These are phyloP conservation scores for Cercospora sp. DNA, from an alignment of 2,329 filamentous ascomycete species.

Conservation along the genomic window DNA sequence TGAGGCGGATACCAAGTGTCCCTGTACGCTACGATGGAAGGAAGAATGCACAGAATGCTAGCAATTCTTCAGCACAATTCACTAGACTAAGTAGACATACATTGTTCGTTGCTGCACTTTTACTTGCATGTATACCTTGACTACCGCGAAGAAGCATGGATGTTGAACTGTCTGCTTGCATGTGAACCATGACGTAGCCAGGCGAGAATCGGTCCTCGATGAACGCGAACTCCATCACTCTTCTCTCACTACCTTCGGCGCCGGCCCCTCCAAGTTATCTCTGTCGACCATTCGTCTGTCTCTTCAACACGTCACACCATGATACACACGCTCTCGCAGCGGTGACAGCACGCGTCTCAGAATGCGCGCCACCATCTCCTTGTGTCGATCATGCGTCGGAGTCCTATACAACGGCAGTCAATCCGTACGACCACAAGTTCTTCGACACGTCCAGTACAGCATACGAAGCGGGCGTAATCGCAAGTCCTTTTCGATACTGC, in stretches of 20 bases:
- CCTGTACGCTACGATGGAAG: not conserved
- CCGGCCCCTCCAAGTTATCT: not conserved
- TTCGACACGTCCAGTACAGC: constrained; percentile 36
- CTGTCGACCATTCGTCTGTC: not conserved
- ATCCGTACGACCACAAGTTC: constrained; percentile 33
- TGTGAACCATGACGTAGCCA: constrained; percentile 7
- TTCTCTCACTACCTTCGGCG: not conserved
- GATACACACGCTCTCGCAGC: not conserved
- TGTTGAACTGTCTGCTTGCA: not conserved
- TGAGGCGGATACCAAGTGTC: too few relatives aligned
- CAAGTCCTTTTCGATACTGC: constrained; percentile 32
- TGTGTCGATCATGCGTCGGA: constrained; percentile 32
- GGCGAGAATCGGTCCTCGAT: not conserved
- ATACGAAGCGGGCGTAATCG: constrained; percentile 30
- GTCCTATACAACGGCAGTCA: constrained; percentile 23
- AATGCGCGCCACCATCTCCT: constrained; percentile 34
- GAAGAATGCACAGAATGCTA: not conserved
- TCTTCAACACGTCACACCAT: constrained; percentile 4
- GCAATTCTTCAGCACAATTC: not conserved
- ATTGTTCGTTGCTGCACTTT: not conserved
- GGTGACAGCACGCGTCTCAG: constrained; percentile 20
- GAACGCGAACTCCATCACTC: constrained; percentile 1
- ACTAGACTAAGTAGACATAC: not conserved
- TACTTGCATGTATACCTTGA: not conserved
- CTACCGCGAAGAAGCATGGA: not conserved